Evolutionary conservation across 2,329 filamentous ascomycete genomes (phyloP).

Genomic region (Zymoseptoria tritici): DNA sequence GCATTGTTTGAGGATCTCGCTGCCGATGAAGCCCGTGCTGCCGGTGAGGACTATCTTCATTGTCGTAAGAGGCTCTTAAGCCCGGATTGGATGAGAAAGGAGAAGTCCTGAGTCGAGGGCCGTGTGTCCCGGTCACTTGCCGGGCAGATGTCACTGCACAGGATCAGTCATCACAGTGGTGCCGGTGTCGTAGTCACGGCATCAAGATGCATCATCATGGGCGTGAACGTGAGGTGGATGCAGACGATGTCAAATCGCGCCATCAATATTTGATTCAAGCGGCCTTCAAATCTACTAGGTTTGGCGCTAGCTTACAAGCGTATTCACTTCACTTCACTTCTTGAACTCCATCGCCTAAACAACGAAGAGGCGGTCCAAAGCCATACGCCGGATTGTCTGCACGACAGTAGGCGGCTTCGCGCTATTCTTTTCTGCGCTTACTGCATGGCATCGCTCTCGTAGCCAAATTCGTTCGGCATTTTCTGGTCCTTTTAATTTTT

Average conservation of each 20-base stretch:
- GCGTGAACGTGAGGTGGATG: background rate
- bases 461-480: background rate
- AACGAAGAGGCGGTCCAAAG: background rate
- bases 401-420: background rate
- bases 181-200: background rate
- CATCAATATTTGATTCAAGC: background rate
- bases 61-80: background rate
- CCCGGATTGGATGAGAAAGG: background rate
- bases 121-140: background rate
- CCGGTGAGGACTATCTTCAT: conserved; percentile 58
- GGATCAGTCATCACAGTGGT: background rate
- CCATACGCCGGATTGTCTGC: background rate
- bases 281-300: background rate
- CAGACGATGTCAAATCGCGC: no score
- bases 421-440: background rate
- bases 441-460: background rate
- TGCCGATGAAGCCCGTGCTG: conserved; percentile 51
- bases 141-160: background rate
- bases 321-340: background rate
- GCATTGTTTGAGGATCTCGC: conserved; percentile 46
- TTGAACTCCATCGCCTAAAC: background rate
- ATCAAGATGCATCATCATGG: background rate
- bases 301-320: background rate
- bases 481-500: background rate
- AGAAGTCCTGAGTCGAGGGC: background rate